Conservation (phyloP, 208 protist species). For the Trypanosoma melophagium region DNA sequence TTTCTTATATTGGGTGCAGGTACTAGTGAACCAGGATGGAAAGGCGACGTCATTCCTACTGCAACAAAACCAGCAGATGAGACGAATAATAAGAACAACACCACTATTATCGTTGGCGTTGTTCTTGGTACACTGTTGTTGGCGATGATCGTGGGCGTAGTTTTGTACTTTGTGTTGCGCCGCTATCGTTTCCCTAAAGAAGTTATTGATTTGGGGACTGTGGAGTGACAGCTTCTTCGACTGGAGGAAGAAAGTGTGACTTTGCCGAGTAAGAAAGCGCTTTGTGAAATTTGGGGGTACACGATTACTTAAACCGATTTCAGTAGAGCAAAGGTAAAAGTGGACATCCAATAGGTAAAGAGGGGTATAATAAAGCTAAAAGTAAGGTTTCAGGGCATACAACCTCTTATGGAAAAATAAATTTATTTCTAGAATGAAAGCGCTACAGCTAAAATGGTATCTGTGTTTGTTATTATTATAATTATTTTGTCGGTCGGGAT, state of each 20-base stretch:
- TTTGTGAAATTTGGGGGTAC: neutral
- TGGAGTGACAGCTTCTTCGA: constrained; percentile 13
- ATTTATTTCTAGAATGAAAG: too few species aligned
- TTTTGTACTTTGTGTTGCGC: neutral
- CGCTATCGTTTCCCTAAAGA: neutral
- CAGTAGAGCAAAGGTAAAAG: neutral
- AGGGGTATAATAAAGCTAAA: too few species aligned
- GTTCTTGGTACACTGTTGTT: constrained; percentile 3
- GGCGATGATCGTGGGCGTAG: neutral
- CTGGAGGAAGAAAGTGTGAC: neutral
- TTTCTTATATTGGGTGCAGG: constrained; percentile 24
- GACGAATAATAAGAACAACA: neutral
- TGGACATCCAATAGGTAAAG: too few species aligned
- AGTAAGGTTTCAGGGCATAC: too few species aligned
- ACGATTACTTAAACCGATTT: neutral
- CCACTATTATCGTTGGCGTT: constrained; percentile 6
- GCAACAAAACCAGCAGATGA: neutral
- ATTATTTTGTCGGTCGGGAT: too few species aligned
- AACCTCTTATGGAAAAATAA: too few species aligned
- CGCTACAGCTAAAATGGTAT: too few species aligned
- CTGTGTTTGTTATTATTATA: too few species aligned
- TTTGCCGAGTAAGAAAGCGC: constrained; percentile 5
- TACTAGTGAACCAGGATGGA: constrained; percentile 5
- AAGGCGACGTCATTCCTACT: neutral
- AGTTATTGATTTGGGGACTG: neutral